Evolutionary conservation across 1,139 yeast species (phyloP), one percentile per base, ranked within the genome.

Genomic region (Magnusiomyces suaveolens): DNA sequence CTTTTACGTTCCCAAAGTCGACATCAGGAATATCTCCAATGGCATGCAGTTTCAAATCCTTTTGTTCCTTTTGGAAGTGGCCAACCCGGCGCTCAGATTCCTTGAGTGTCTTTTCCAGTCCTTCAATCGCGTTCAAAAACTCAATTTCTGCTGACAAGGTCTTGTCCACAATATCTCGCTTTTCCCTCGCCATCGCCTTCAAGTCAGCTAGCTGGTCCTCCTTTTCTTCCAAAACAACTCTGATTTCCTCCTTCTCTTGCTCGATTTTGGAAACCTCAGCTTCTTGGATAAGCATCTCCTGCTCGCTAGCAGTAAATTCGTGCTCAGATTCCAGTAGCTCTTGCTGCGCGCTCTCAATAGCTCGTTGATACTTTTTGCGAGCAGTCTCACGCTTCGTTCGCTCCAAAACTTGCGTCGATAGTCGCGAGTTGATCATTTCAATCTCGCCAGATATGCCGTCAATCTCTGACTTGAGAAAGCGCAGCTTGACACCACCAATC

Each of bases 401-500:
- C n/a, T 80, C 73, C 63, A 84, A 70, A 57, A 77, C 79, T 56
- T 82, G 87, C 48, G 77, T 79, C 2, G 84, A 76, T n/a, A 82
- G 74, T 60, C 81, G 82, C 46, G 81, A 81, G 39, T 72, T 74
- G 24, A 81, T 70, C 23, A 85, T 78, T 56, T 84, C 87, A 48
- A 87, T 78, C 62, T 81, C 79, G 62, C 86, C 88, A 51, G 75
- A 75, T 43, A 86, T 74, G 1, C 94, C 84, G 63, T 83, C 92
- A 14, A 92, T 96, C 63, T 82, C 85, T 1, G 94, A 79, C 60
- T 82, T 86, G 64, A 89, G 96, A 59, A 86, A 69, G 55, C 90
- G 82, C 60, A 92, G 75, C 59, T 83, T 83, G 14, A 87, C 84
- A 60, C 99, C 99, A 54, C 99, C 98, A 53, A 89, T 85, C 57